Conservation (phyloP, 2,329 filamentous ascomycete genomes). For the Monilinia laxa region DNA sequence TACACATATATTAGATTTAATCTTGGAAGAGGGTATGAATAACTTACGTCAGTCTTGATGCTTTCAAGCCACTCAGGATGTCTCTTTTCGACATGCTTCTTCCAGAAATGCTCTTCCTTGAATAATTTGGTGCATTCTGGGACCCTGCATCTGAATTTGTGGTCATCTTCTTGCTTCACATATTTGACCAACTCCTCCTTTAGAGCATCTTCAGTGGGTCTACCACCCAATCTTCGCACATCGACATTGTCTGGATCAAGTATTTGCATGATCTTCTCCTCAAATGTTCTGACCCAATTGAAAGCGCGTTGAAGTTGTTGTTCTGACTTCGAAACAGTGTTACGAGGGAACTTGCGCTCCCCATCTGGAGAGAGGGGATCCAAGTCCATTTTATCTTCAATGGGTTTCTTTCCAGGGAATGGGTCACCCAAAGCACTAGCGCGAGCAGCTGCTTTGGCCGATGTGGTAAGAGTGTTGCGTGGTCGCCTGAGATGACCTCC, state of each 20-base stretch:
- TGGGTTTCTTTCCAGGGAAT: constrained; percentile 80
- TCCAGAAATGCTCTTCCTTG: constrained; percentile 96
- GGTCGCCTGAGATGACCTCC: constrained; percentile 95
- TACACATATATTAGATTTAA: constrained; percentile 46
- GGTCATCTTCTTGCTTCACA: constrained; percentile 96
- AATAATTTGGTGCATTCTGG: constrained; percentile 96
- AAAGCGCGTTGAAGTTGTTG: constrained; percentile 92
- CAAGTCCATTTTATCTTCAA: constrained; percentile 53
- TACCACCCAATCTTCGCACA: constrained; percentile 86
- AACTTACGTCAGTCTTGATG: constrained; percentile 77
- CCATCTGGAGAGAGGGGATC: constrained; percentile 63
- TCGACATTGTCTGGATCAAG: constrained; percentile 87
- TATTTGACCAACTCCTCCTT: constrained; percentile 83
- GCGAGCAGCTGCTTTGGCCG: constrained; percentile 79
- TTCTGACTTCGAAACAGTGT: constrained; percentile 71
- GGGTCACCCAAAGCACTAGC: constrained; percentile 80
- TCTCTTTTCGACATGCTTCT: constrained; percentile 95
- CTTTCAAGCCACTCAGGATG: constrained; percentile 83
- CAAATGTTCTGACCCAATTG: constrained; percentile 98
- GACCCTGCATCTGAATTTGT: constrained; percentile 95
- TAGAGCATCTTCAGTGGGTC: constrained; percentile 78
- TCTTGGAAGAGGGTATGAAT: background rate
- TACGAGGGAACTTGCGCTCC: constrained; percentile 67
- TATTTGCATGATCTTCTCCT: constrained; percentile 92
- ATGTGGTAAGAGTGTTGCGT: constrained; percentile 76